Conservation (phyloP, 2,329 filamentous ascomycete species). For the Chaetomium sp. region DNA sequence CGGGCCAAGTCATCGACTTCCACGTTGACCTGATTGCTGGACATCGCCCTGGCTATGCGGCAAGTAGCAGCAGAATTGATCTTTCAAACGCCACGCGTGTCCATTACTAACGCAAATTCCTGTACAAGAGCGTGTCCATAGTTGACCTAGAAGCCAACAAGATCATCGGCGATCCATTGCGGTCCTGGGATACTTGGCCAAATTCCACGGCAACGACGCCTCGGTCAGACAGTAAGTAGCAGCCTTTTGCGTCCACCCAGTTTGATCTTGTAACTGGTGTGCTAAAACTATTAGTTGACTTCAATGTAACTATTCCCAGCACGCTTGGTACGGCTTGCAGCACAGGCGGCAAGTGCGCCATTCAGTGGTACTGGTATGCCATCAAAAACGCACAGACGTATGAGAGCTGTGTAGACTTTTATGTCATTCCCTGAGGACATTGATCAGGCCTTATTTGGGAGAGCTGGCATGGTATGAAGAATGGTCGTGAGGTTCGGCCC, state of each 20-base stretch:
- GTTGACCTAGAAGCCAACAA: conserved; percentile 6
- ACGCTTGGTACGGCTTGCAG: not conserved
- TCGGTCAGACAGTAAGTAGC: conserved; percentile 11
- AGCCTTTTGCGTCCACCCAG: too few species aligned
- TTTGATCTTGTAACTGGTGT: not conserved
- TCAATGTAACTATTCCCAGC: conserved; percentile 13
- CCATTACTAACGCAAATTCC: not conserved
- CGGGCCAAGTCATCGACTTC: conserved; percentile 10
- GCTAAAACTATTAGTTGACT: conserved; percentile 10
- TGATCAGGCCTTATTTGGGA: not conserved
- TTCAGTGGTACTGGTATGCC: conserved; percentile 15
- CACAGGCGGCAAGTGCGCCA: conserved; percentile 13
- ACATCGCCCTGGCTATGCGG: conserved; percentile 12
- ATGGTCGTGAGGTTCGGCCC: not conserved
- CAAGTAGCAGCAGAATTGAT: not conserved
- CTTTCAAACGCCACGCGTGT: not conserved
- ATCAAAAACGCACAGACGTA: conserved; percentile 6
- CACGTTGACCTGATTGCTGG: conserved; percentile 10
- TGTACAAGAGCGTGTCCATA: conserved; percentile 5
- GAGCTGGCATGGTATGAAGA: not conserved
- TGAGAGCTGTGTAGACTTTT: conserved; percentile 16
- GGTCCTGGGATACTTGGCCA: conserved; percentile 10
- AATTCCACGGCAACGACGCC: conserved; percentile 9
- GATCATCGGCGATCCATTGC: not conserved
- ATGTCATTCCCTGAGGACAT: not conserved